phyloP scores from a whole-genome alignment of 176 grass and related monocot species.

The Cenchrus fungigraminus region DNA sequence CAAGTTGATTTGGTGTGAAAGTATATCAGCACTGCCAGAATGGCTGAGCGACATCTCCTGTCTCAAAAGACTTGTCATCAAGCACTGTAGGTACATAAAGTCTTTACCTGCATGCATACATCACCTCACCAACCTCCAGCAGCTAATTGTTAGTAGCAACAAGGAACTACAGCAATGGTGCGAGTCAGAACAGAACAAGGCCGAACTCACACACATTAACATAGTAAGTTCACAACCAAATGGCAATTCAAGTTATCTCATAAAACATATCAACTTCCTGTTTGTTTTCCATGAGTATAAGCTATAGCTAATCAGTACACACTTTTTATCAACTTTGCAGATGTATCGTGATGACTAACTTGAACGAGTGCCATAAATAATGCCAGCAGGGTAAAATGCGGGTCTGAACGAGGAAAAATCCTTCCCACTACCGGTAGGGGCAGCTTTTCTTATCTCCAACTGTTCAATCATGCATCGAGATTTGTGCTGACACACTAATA shows the following conservation, averaged over 20 bases:
- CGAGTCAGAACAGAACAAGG: neutral
- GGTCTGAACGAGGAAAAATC: no score
- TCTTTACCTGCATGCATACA: slow-evolving; percentile 15
- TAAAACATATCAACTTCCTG: no score
- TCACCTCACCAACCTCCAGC: neutral
- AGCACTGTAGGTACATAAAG: fast-evolving
- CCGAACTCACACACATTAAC: neutral
- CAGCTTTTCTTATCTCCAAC: no score
- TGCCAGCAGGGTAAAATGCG: no score
- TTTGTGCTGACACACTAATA: no score
- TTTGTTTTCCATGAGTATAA: neutral
- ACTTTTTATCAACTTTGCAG: neutral
- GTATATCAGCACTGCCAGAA: neutral
- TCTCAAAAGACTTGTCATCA: neutral
- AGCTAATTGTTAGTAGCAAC: no score
- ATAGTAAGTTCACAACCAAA: neutral
- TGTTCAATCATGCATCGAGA: no score
- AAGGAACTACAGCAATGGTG: no score
- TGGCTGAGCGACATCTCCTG: neutral
- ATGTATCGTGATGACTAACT: neutral
- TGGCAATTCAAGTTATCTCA: no score
- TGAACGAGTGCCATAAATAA: neutral
- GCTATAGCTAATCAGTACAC: neutral
- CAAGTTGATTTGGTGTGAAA: fast-evolving
- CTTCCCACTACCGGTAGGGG: no score